Conservation (phyloP, 2,329 filamentous ascomycete species). For the Pseudomassariella vexata region DNA sequence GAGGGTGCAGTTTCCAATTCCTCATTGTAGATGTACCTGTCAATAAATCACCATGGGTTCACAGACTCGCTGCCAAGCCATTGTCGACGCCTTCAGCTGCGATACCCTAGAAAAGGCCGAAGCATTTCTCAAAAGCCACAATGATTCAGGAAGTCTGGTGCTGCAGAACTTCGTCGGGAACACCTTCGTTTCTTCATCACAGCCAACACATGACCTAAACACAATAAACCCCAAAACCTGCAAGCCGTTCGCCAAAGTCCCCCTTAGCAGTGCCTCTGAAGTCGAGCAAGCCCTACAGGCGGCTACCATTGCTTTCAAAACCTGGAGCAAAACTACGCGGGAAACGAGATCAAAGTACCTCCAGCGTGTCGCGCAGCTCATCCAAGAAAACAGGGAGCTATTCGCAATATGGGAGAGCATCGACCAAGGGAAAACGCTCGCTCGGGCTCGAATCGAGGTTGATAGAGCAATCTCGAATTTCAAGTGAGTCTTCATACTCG, state of each 20-base stretch:
- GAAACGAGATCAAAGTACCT: constrained; percentile 18
- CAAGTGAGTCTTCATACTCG: constrained; percentile 13
- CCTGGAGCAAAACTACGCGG: constrained; percentile 22
- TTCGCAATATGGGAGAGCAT: constrained; percentile 29
- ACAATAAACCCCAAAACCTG: constrained; percentile 25
- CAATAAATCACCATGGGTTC: too few species aligned
- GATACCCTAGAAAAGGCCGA: constrained; percentile 22
- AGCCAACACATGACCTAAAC: constrained; percentile 14
- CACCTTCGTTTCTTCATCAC: constrained; percentile 8
- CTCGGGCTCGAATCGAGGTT: constrained; percentile 24
- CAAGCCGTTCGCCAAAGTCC: constrained; percentile 15
- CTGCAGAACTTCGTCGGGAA: constrained; percentile 16
- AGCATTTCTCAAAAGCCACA: constrained; percentile 10
- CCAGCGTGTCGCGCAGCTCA: constrained; percentile 17
- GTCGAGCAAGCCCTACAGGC: constrained; percentile 17
- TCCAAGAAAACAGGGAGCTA: constrained; percentile 22
- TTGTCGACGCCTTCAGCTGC: constrained; percentile 16
- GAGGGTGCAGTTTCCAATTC: too few species aligned
- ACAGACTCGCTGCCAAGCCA: constrained; percentile 4
- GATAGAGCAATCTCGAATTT: constrained; percentile 28
- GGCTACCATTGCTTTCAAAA: constrained; percentile 19
- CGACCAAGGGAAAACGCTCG: constrained; percentile 28
- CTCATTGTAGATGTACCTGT: too few species aligned
- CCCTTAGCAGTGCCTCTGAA: constrained; percentile 15
- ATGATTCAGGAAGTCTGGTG: constrained; percentile 3